Percentiles rank a stretch among this genome's conserved stretches.
Evolutionary conservation across 371 early-diverging fungal genomes (phyloP).

Genomic region (Vavraia culicis): DNA sequence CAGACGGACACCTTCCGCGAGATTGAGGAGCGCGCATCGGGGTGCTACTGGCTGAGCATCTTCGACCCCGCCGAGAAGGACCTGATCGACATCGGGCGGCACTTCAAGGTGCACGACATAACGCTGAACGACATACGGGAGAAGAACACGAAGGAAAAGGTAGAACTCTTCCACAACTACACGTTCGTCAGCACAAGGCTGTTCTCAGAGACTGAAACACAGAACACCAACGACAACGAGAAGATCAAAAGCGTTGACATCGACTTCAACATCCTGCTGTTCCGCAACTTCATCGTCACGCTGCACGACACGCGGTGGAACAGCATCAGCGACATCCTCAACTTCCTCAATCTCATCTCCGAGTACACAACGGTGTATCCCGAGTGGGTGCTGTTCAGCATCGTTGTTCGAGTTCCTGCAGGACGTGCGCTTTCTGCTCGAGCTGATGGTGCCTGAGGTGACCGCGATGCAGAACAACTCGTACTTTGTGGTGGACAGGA

Average conservation of each 20-base stretch:
- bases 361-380: conserved; percentile 30
- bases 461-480: conserved; percentile 19
- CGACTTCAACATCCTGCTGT: conserved; percentile 40
- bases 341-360: conserved; percentile 34
- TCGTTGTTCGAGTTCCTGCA: conserved; percentile 42
- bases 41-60: conserved; percentile 39
- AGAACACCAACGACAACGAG: conserved; percentile 1
- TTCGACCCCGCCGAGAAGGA: conserved; percentile 38
- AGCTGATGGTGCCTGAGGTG: conserved; percentile 16
- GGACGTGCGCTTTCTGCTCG: conserved; percentile 33
- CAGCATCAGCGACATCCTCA: conserved; percentile 36
- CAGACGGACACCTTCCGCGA: conserved; percentile 25
- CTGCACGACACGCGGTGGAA: conserved; percentile 41
- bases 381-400: conserved; percentile 39
- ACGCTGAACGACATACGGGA: conserved; percentile 38
- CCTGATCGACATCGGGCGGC: conserved; percentile 15
- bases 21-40: conserved; percentile 11
- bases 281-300: conserved; percentile 39
- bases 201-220: conserved; percentile 14
- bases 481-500: conserved; percentile 11
- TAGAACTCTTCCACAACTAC: conserved; percentile 40
- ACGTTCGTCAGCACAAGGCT: conserved; percentile 36
- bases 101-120: conserved; percentile 33
- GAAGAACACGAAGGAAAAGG: conserved; percentile 39
- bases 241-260: conserved; percentile 20